Base-by-base conservation (phyloP, 2,329 filamentous ascomycete genomes). In the Paecilomyces sp. region DNA sequence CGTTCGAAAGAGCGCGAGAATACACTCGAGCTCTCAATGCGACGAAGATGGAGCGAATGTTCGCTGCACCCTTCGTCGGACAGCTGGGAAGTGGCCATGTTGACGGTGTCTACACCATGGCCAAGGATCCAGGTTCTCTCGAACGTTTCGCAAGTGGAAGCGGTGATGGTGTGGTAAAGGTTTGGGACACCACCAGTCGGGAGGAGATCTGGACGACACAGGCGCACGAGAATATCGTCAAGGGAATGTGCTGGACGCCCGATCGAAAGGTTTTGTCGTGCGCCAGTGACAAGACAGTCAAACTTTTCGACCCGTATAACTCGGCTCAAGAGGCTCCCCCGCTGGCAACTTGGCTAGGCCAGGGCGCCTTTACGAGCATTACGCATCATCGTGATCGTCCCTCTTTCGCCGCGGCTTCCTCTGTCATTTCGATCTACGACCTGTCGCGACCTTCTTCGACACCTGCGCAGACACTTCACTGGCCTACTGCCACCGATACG, bases 191-290 rank as follows among this genome's bases (percentile, higher is more conserved):
- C 66, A 84, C 87, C 8, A 88, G 82, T 62, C 80, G 85, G 59
- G 86, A 89, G 30, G 88, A 94, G 71, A 82, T 88, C 55, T 93
- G 90, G 88, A 83, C 90, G 67, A 83, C 84, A 2, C 86, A 89
- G 63, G 93, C 92, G 25, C 95, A 99, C 73, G 90, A 96, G 67
- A 96, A 96, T 67, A 88, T 97, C 53, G 91, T 97, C 66, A 96
- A 96, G 80, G 90, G 89, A 13, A 82, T 97, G 72, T 89, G 88
- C 67, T 99, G 93, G 89, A 96, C 92, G 2, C 83, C 85, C 53
- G 91, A 96, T 67, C 85, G 88, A 70, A 93, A 92, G 72, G 80
- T 97, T 13, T 79, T 97, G 54, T 93, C 91, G 1, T 97, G 92
- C 72, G 92, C 90, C 5, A 88, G 86, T 61, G 94, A 99, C 76